Evolutionary conservation across 495 filamentous ascomycete genomes (phyloP).

Genomic region (Penicillium crystallinum): DNA sequence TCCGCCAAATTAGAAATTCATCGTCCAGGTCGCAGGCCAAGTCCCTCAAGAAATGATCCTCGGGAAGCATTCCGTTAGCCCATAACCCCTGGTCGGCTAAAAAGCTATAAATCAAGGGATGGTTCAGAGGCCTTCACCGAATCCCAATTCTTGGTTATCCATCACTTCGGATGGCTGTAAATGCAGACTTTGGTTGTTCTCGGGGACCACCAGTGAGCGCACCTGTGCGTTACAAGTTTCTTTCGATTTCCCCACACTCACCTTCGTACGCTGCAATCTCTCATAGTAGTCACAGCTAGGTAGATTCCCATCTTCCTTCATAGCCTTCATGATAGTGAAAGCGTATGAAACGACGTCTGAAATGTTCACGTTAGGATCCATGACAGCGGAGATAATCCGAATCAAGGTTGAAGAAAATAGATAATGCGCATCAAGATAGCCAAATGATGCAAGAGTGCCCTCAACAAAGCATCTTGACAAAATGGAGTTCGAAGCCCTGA

Average conservation of each 20-base stretch:
- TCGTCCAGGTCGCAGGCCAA: too few relatives aligned
- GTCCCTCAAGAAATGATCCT: too few relatives aligned
- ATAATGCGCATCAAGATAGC: constrained; percentile 27
- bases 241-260: constrained; percentile 11
- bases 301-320: constrained; percentile 26
- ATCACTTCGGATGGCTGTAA: too few relatives aligned
- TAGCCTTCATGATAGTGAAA: constrained; percentile 17
- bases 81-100: too few relatives aligned
- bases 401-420: constrained; percentile 27
- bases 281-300: constrained; percentile 19
- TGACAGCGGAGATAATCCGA: constrained; percentile 23
- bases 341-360: constrained; percentile 20
- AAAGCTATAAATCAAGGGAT: too few relatives aligned
- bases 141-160: too few relatives aligned
- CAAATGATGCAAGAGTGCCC: constrained; percentile 22
- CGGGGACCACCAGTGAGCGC: too few relatives aligned
- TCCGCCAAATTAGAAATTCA: too few relatives aligned
- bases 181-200: too few relatives aligned
- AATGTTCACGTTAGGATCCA: constrained; percentile 16
- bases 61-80: too few relatives aligned
- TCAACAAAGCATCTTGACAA: constrained; percentile 19
- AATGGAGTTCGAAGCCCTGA: constrained; percentile 19
- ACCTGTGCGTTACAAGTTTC: neutral
- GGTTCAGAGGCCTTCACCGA: too few relatives aligned
- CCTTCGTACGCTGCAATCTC: constrained; percentile 11